Percentiles rank a stretch among this genome's conserved stretches.
These are phyloP conservation scores for Nigrospora osmanthi DNA, from an alignment of 2,329 filamentous ascomycete genomes.

Conservation along the genomic window DNA sequence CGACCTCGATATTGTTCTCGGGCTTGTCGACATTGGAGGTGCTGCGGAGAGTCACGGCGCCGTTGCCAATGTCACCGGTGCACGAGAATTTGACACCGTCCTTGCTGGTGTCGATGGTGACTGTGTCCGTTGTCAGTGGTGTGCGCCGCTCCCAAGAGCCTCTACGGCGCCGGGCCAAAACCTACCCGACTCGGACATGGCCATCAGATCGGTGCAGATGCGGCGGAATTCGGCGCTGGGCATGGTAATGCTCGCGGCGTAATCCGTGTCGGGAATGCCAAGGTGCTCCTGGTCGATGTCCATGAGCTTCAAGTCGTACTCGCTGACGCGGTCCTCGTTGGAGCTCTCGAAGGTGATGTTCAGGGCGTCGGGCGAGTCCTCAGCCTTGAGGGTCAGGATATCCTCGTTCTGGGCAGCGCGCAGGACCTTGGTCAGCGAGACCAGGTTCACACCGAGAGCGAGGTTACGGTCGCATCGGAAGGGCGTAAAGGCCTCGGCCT, in stretches of 20 bases:
- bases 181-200: constrained; percentile 92
- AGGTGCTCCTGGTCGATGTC: constrained; percentile 99
- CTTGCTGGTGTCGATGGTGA: constrained; percentile 92
- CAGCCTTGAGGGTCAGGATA: constrained; percentile 90
- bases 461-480: constrained; percentile 99
- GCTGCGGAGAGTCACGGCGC: constrained; percentile 83
- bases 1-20: constrained; percentile 76
- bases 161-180: constrained; percentile 4
- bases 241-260: constrained; percentile 85
- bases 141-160: too few relatives aligned
- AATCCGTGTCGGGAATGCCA: constrained; percentile 98
- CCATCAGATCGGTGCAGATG: constrained; percentile 86
- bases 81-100: constrained; percentile 95
- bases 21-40: constrained; percentile 88
- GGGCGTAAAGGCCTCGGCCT: constrained; percentile 86
- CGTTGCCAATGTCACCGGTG: constrained; percentile 91
- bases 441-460: constrained; percentile 93
- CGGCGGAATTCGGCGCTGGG: constrained; percentile 85
- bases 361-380: constrained; percentile 91
- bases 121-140: constrained; percentile 33
- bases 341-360: constrained; percentile 93
- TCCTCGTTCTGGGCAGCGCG: constrained; percentile 92
- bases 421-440: constrained; percentile 93
- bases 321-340: constrained; percentile 83
- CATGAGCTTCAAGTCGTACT: constrained; percentile 99